Evolutionary conservation across 139 green algal genomes (phyloP).

Genomic region (Chlamydomonas applanata): DNA sequence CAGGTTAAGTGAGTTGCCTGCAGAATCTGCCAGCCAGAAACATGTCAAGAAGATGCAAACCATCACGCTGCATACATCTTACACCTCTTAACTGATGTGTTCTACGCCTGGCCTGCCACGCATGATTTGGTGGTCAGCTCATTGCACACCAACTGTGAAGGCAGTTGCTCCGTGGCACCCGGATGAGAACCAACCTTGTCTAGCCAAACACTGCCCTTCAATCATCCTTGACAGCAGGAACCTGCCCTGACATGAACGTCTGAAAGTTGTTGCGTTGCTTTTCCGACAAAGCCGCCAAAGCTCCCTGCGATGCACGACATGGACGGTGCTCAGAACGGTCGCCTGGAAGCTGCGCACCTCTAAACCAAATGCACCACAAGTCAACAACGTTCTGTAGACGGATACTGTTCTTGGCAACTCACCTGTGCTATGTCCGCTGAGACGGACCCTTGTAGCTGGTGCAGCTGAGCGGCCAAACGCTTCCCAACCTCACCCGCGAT

Average conservation of each 20-base stretch:
- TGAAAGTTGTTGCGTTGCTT: not conserved
- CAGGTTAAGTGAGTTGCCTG: no score
- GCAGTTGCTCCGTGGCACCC: no score
- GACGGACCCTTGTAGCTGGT: conserved; percentile 21
- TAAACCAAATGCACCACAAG: not conserved
- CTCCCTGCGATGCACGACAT: not conserved
- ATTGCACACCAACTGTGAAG: no score
- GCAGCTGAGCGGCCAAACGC: conserved; percentile 31
- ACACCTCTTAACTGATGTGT: no score
- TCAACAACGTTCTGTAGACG: not conserved
- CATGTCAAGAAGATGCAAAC: no score
- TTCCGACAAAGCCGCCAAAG: not conserved
- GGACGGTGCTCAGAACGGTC: not conserved
- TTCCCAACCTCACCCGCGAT: conserved; percentile 32
- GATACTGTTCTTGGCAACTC: not conserved
- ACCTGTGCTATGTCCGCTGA: conserved; percentile 8
- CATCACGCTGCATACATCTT: no score
- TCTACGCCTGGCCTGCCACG: no score
- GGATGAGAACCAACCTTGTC: no score
- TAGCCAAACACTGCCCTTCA: no score
- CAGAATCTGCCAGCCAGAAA: no score
- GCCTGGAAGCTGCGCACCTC: not conserved
- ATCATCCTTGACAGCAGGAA: not conserved
- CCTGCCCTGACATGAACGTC: not conserved
- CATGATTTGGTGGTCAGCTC: no score